Conservation (phyloP, 306 rosid species). For the Malus fusca region DNA sequence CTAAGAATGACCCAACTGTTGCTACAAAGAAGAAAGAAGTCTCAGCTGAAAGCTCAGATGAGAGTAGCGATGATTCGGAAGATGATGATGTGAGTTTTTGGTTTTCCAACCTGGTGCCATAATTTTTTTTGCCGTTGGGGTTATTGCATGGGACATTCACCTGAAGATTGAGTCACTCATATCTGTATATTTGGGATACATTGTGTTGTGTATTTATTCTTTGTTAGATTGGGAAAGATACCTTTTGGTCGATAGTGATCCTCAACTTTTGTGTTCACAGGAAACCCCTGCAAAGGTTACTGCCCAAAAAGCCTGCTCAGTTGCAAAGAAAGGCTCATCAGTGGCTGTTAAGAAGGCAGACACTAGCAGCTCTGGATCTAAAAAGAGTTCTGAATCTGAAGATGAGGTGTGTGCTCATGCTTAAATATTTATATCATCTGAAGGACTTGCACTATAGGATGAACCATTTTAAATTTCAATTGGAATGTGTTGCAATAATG, state of each 20-base stretch:
- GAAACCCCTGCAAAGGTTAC: constrained; percentile 6
- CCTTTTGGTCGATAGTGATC: background rate
- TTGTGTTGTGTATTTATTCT: background rate
- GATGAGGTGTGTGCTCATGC: background rate
- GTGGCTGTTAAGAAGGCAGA: background rate
- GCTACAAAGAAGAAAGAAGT: too few relatives aligned
- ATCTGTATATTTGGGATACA: background rate
- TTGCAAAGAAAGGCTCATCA: background rate
- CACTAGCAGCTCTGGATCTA: constrained; percentile 6
- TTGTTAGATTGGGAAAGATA: background rate
- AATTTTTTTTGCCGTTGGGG: too few relatives aligned
- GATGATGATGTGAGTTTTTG: constrained; percentile 6
- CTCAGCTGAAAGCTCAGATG: too few relatives aligned
- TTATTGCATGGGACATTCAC: too few relatives aligned
- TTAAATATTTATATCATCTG: background rate
- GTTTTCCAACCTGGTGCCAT: too few relatives aligned
- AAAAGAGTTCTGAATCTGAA: constrained; percentile 10
- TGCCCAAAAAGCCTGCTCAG: background rate
- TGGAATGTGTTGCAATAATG: background rate
- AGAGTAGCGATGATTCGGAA: background rate
- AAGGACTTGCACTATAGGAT: background rate
- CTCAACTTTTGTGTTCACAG: background rate
- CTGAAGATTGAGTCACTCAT: background rate
- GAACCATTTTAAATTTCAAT: background rate
- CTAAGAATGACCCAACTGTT: too few relatives aligned